Evolutionary conservation across 495 filamentous ascomycete genomes (phyloP).

Genomic region (Penicillium lagena): DNA sequence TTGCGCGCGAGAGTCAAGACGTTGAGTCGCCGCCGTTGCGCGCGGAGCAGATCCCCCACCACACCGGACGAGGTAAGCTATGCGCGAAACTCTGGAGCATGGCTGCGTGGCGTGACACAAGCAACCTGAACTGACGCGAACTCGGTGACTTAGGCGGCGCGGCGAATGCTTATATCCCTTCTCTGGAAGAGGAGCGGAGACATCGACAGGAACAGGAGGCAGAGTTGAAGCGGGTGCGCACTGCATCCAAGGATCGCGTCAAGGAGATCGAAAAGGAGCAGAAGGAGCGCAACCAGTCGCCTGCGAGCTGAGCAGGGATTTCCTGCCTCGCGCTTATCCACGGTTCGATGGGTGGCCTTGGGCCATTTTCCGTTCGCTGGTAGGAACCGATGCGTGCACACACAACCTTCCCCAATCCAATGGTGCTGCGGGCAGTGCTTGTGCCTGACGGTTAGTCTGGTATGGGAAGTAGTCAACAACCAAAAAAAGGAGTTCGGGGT

Average conservation of each 20-base stretch:
- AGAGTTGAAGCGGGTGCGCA: conserved; percentile 30
- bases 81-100: neutral
- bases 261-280: conserved; percentile 27
- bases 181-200: conserved; percentile 28
- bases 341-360: too few relatives aligned
- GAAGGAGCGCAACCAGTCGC: conserved; percentile 18
- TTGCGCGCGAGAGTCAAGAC: conserved; percentile 77
- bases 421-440: conserved; percentile 20
- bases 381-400: too few relatives aligned
- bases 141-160: conserved; percentile 26
- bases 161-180: conserved; percentile 38
- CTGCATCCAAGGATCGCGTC: conserved; percentile 30
- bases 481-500: too few relatives aligned
- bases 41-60: conserved; percentile 34
- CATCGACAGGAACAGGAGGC: conserved; percentile 26
- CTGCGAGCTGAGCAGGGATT: conserved; percentile 5
- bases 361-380: too few relatives aligned
- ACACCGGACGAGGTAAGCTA: conserved; percentile 40
- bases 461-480: too few relatives aligned
- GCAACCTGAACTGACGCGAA: neutral
- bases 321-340: neutral
- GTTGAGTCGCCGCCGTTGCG: conserved; percentile 54
- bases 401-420: neutral
- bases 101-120: too few relatives aligned
- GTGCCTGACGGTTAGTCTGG: neutral